These are phyloP conservation scores for Phytophthora pini DNA, from an alignment of 352 stramenopile species.

Conservation along the genomic window DNA sequence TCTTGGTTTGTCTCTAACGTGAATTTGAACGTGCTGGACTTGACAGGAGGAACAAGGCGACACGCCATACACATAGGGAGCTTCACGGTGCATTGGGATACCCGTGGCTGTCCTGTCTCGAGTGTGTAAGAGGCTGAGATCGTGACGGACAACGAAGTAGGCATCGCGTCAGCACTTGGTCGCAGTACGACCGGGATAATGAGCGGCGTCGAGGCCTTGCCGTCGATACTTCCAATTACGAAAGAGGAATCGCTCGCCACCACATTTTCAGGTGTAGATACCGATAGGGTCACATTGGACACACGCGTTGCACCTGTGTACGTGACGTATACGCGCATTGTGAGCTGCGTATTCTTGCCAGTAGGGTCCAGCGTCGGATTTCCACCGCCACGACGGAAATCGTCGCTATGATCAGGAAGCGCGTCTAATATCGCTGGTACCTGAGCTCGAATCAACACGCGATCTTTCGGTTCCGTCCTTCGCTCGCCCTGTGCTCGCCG, in stretches of 20 bases:
- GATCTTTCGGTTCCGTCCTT: conserved; percentile 71
- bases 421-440: conserved; percentile 76
- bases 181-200: conserved; percentile 70
- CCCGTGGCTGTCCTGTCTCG: conserved; percentile 69
- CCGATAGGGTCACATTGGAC: conserved; percentile 79
- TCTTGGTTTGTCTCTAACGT: conserved; percentile 89
- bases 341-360: conserved; percentile 56
- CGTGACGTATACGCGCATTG: conserved; percentile 85
- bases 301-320: conserved; percentile 76
- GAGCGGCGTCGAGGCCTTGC: conserved; percentile 61
- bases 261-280: conserved; percentile 73
- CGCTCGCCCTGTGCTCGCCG: conserved; percentile 73
- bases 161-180: conserved; percentile 56
- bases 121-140: conserved; percentile 81
- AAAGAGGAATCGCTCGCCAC: conserved; percentile 64
- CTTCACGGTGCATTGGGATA: conserved; percentile 64
- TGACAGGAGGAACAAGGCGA: conserved; percentile 77
- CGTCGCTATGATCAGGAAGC: conserved; percentile 45
- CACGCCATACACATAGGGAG: conserved; percentile 82
- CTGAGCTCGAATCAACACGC: conserved; percentile 77
- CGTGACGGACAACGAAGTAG: conserved; percentile 65
- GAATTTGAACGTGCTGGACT: conserved; percentile 88
- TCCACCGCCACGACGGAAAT: conserved; percentile 41
- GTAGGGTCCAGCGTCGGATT: conserved; percentile 8
- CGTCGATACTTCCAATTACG: conserved; percentile 76